Evolutionary conservation across 2,329 filamentous ascomycete species (phyloP).

Genomic region (Metarhizium robertsii): DNA sequence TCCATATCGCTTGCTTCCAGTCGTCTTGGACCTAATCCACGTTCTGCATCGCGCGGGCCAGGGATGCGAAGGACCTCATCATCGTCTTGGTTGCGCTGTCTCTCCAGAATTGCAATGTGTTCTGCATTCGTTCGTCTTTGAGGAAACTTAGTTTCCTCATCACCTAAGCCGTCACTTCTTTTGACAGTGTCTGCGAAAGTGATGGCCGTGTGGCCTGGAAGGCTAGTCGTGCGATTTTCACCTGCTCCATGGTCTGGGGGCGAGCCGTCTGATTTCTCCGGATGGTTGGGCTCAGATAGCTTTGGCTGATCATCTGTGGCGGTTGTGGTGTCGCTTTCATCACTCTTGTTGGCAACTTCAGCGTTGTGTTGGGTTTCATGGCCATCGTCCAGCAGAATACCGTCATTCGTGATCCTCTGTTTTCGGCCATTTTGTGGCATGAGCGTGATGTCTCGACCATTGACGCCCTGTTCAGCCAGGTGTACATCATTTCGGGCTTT

Average conservation of each 20-base stretch:
- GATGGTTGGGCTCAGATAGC: background rate
- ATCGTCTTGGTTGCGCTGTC: conserved; percentile 68
- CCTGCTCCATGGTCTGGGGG: background rate
- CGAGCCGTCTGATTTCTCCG: conserved; percentile 3
- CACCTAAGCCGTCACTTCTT: conserved; percentile 44
- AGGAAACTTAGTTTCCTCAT: conserved; percentile 35
- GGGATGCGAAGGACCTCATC: conserved; percentile 77
- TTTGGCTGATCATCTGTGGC: conserved; percentile 14
- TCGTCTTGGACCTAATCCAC: conserved; percentile 60
- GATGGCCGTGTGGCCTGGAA: conserved; percentile 32
- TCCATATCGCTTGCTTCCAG: conserved; percentile 32
- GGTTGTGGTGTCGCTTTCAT: conserved; percentile 29
- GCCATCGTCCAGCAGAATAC: conserved; percentile 38
- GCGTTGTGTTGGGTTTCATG: conserved; percentile 20
- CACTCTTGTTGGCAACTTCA: conserved; percentile 12
- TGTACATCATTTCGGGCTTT: conserved; percentile 32
- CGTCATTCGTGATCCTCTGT: conserved; percentile 52
- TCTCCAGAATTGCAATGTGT: conserved; percentile 81
- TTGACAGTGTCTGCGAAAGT: conserved; percentile 61
- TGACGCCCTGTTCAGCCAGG: conserved; percentile 53
- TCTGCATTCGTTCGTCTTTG: conserved; percentile 56
- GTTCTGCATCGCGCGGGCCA: conserved; percentile 81
- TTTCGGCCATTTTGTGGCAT: conserved; percentile 47
- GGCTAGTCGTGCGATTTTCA: background rate
- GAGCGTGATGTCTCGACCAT: conserved; percentile 56